Base-by-base conservation (phyloP, 73 alveolate genomes). In the Paramecium primaurelia region DNA sequence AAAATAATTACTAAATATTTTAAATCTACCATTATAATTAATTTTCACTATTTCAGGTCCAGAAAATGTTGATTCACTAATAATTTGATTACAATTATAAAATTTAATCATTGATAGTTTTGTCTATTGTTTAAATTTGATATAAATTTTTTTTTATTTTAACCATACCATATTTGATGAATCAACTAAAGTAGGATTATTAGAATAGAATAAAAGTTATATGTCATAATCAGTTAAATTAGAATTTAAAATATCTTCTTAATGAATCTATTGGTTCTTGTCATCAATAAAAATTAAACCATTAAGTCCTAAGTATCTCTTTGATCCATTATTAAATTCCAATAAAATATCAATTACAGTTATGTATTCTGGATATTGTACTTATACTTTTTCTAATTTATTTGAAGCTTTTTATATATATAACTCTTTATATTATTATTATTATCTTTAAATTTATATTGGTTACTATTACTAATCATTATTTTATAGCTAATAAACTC, bases 41-140 rank as follows among this genome's bases (percentile, higher is more conserved):
- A 73, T 37, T 37, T 40, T 73, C n/a, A 73, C 59, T 36, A 73
- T 16, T 22, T 73, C 87, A 16, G 68, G 87, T 73, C 87, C 87
- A 73, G 87, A 16, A 37, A 73, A 14, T 36, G 59, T 37, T 16
- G 87, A 73, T 22, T 73, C 87, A 73, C 60, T 16, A 1, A 73
- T 25, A 6, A 22, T 4, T 73, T 73, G 22, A 73, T 73, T 73
- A 4, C 34, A 73, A 73, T 73, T 73, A 14, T 71, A 73, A 73
- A 73, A 12, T 14, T 36, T 32, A 9, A 73, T 73, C 47, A 30
- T 20, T 1, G 87, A 37, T 0, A 73, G 9, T 37, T 73, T 37
- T 32, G 58, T 73, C 18, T 5, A 14, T 0, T 34, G 1, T 73
- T 38, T 73, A 34, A 73, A 73, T 36, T 73, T 73, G 12, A 73